Evolutionary conservation across 2,329 filamentous ascomycete species (phyloP), one percentile per base, ranked within the genome.

Genomic region (Elsinoe perseae): DNA sequence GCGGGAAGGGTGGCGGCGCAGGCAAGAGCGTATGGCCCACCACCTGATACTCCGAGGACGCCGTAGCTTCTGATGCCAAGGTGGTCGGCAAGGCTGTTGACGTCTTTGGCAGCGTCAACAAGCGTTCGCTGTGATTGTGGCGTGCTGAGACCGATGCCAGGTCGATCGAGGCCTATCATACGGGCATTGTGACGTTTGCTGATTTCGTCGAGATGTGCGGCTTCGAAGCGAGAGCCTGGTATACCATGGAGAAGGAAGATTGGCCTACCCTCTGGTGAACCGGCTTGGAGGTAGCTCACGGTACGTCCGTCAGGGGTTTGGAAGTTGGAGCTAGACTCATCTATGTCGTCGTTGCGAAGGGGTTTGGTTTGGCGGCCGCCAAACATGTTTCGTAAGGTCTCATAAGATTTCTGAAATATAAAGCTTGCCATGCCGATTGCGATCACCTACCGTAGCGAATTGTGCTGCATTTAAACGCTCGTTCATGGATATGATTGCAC

Each of bases 11-110:
- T 58, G 40, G 69, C 66, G 10, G 75, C 69, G 60, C 75, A 79
- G 20, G 75, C 76, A 9, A 78, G 62, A 1, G 71, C 70, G 60
- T 75, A 78, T 0, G 76, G 74, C 1, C 73, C 73, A 18, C 77
- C 77, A 6, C 75, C 76, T 0, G 72, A 76, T 3, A 70, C 64
- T 1, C 75, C 75, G 4, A 78, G 59, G 20, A 79, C 65, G 14
- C 69, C 68, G 62, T 75, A 79, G 4, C 65, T 60, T 4, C 65
- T 56, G 14, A 78, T 58, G 4, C 69, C 64, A 8, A 78, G 67
- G 57, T 74, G 67, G 1, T 70, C 60, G 4, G 70, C 68, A 5
- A 79, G 68, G 0, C 64, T 64, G 14, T 70, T 59, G 2, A 78
- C 61, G 56, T 79, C 75, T 12, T 66, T 57, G 2, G 75, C 70